Percentiles rank a stretch among this genome's conserved stretches.
These are phyloP conservation scores for Castanea sativa DNA, from an alignment of 306 rosid genomes.

Conservation along the genomic window DNA sequence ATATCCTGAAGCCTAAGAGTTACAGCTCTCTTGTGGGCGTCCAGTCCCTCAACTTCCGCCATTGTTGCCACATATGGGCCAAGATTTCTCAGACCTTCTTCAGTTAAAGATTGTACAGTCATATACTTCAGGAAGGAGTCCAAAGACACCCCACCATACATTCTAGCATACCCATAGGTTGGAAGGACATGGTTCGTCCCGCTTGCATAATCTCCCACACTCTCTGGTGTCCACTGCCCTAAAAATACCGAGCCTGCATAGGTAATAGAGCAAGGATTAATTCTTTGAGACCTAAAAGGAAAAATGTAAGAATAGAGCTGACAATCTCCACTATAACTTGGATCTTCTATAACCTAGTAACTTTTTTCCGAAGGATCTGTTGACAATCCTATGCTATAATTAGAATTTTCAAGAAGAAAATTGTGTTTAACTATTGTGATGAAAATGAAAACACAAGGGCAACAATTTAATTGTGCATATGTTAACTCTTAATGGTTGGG, in stretches of 20 bases:
- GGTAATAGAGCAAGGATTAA: not conserved
- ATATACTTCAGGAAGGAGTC: slow-evolving; percentile 94
- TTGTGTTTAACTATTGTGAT: not conserved
- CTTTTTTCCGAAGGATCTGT: not conserved
- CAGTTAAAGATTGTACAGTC: slow-evolving; percentile 91
- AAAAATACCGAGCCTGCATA: slow-evolving; percentile 82
- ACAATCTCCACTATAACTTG: not conserved
- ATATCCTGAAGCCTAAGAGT: slow-evolving; percentile 90
- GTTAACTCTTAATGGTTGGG: not conserved
- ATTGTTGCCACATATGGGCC: slow-evolving; percentile 88
- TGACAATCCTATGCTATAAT: not conserved
- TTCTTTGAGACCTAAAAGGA: not conserved
- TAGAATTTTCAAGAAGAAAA: not conserved
- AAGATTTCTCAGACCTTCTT: slow-evolving; percentile 81
- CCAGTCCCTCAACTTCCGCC: slow-evolving; percentile 96
- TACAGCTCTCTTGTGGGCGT: slow-evolving; percentile 92
- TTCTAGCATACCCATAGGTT: slow-evolving; percentile 93
- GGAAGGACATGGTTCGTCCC: slow-evolving; percentile 99
- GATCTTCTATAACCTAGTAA: not conserved
- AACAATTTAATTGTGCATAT: not conserved
- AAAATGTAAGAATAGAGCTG: not conserved
- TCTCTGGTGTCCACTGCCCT: slow-evolving; percentile 98
- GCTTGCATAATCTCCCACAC: slow-evolving; percentile 97
- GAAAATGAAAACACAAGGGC: not conserved
- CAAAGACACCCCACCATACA: slow-evolving; percentile 93